These are phyloP conservation scores for Cotoneaster glaucophyllus DNA, from an alignment of 306 rosid species.

Conservation along the genomic window DNA sequence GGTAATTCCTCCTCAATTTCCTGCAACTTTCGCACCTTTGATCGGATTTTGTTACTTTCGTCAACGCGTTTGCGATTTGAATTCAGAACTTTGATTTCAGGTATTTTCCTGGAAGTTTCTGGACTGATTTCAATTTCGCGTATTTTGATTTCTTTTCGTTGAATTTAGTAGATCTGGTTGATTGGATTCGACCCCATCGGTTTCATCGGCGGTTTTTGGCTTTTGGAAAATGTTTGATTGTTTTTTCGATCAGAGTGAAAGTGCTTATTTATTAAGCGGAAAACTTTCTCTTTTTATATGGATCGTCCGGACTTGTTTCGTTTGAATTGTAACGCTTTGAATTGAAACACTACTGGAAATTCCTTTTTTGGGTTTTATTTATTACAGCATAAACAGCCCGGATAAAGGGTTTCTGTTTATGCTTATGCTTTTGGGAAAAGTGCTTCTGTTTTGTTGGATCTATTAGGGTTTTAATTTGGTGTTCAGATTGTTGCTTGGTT, in stretches of 20 bases:
- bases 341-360: neutral
- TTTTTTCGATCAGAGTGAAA: neutral
- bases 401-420: neutral
- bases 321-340: neutral
- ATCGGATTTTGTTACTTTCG: neutral
- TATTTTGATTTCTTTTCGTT: neutral
- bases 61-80: neutral
- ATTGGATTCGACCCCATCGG: neutral
- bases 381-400: neutral
- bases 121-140: neutral
- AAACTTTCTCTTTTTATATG: neutral
- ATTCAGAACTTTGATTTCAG: neutral
- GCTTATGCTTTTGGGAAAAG: neutral
- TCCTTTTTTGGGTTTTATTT: neutral
- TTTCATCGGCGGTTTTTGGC: neutral
- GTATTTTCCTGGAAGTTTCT: conserved; percentile 2
- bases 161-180: conserved; percentile 3
- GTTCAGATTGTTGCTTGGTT: neutral
- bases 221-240: neutral
- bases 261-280: neutral
- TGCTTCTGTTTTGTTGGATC: neutral
- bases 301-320: neutral
- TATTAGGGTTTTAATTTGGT: neutral
- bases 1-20: neutral
- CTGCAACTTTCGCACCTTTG: too few relatives aligned